A percentile compares a stretch with the other conserved stretches of the same genome.
These are phyloP conservation scores for Nakataea oryzae DNA, from an alignment of 2,329 filamentous ascomycete genomes.

Conservation along the genomic window DNA sequence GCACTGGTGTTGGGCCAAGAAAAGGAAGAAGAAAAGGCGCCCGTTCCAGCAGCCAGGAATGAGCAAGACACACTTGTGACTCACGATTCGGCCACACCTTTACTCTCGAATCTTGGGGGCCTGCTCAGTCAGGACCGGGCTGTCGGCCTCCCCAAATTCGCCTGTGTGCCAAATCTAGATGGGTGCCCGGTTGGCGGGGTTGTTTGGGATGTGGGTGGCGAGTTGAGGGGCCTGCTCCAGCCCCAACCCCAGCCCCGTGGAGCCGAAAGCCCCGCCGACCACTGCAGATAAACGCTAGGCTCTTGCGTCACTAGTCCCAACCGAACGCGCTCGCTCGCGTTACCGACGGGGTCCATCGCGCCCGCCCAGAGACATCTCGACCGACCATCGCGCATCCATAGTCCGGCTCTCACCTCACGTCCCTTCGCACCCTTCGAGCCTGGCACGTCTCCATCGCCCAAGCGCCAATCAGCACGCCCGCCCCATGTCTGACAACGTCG, in stretches of 20 bases:
- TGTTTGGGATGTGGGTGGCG: background rate
- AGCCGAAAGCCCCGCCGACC: background rate
- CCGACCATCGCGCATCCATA: background rate
- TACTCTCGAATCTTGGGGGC: background rate
- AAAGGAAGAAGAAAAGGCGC: no score
- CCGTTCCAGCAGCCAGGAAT: no score
- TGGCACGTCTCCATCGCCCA: no score
- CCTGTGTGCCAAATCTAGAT: no score
- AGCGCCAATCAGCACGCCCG: constrained; percentile 6
- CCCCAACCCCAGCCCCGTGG: background rate
- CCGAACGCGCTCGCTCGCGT: background rate
- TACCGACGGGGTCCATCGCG: background rate
- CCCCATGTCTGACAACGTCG: constrained; percentile 90
- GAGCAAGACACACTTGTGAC: no score
- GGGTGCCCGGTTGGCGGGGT: background rate
- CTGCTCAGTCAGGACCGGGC: background rate
- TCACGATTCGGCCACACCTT: background rate
- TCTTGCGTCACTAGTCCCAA: background rate
- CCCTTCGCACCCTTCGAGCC: background rate
- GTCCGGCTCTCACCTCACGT: no score
- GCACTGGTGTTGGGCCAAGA: background rate
- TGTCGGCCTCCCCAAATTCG: no score
- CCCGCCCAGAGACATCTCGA: background rate
- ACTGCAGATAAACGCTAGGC: no score
- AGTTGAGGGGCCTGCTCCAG: background rate